A percentile compares a stretch with the other conserved stretches of the same genome.
These are phyloP conservation scores for Dipodascopsis uninucleata DNA, from an alignment of 805 yeast genomes.

Conservation along the genomic window DNA sequence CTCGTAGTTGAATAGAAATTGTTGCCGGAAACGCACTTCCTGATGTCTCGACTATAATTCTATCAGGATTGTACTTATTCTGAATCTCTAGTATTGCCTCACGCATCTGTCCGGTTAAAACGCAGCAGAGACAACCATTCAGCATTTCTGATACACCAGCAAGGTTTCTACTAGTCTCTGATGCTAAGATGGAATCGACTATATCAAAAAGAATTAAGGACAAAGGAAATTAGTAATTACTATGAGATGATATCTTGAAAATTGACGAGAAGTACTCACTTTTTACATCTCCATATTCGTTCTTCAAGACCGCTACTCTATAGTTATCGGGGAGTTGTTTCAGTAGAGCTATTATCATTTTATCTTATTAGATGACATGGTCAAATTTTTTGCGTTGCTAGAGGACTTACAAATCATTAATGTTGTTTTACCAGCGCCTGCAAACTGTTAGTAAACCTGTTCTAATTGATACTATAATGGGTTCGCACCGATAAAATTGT, in stretches of 20 bases:
- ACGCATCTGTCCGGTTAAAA: constrained; percentile 28
- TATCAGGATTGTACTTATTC: constrained; percentile 21
- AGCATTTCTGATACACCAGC: constrained; percentile 29
- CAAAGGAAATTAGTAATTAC: neutral
- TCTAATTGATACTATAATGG: neutral
- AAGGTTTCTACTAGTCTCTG: constrained; percentile 14
- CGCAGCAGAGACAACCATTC: constrained; percentile 29
- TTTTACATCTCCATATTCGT: constrained; percentile 28
- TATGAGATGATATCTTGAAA: neutral
- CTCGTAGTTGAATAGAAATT: constrained; percentile 25
- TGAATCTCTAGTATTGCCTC: constrained; percentile 25
- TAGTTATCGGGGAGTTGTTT: constrained; percentile 23
- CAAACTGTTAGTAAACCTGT: neutral
- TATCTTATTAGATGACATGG: neutral
- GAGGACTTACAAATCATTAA: constrained; percentile 19
- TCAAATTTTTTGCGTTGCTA: neutral
- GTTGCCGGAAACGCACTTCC: constrained; percentile 30
- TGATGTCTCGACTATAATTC: constrained; percentile 28
- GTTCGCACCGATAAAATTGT: neutral
- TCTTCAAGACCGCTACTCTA: constrained; percentile 26
- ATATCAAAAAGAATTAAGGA: too few species aligned
- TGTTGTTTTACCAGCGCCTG: constrained; percentile 29
- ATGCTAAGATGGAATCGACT: constrained; percentile 27
- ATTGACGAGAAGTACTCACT: constrained; percentile 2
- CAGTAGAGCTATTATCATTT: constrained; percentile 15